Percentiles rank a stretch among this genome's conserved stretches.
Evolutionary conservation across 176 grass and related monocot species (phyloP).

Genomic region (Oryza meyeriana): DNA sequence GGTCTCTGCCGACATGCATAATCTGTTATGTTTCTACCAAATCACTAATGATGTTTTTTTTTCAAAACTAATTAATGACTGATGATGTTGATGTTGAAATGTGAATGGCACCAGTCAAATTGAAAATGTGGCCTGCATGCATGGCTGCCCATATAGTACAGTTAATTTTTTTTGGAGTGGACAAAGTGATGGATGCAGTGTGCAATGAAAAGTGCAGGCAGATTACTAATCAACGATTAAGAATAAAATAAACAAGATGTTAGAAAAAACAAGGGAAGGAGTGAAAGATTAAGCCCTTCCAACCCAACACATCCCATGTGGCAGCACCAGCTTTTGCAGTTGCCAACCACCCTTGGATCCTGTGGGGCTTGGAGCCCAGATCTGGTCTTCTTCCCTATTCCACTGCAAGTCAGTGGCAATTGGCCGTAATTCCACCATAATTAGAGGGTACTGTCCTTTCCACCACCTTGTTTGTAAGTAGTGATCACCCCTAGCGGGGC

Average conservation of each 20-base stretch:
- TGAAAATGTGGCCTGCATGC: neutral
- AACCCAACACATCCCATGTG: slow-evolving; percentile 41
- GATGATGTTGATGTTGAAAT: neutral
- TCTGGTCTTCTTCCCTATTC: slow-evolving; percentile 23
- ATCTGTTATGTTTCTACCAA: no score
- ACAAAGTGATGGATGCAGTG: neutral
- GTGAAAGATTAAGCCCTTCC: slow-evolving; percentile 8
- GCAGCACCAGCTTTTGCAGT: slow-evolving; percentile 30
- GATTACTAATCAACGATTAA: slow-evolving; percentile 20
- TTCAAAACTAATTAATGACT: no score
- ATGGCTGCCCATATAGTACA: neutral
- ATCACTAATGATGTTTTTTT: no score
- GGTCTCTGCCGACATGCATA: no score
- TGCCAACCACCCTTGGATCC: slow-evolving; percentile 34
- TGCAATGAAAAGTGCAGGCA: neutral
- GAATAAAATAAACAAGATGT: neutral
- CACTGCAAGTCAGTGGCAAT: slow-evolving; percentile 21
- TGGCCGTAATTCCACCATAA: neutral
- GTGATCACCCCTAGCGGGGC: neutral
- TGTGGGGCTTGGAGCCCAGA: slow-evolving; percentile 19
- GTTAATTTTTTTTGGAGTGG: neutral
- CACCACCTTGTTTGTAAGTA: neutral
- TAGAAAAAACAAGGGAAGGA: neutral
- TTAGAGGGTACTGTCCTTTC: neutral
- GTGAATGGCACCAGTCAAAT: neutral